These are phyloP conservation scores for Linnemannia zychae DNA, from an alignment of 192 early-diverging fungal genomes.

Conservation along the genomic window DNA sequence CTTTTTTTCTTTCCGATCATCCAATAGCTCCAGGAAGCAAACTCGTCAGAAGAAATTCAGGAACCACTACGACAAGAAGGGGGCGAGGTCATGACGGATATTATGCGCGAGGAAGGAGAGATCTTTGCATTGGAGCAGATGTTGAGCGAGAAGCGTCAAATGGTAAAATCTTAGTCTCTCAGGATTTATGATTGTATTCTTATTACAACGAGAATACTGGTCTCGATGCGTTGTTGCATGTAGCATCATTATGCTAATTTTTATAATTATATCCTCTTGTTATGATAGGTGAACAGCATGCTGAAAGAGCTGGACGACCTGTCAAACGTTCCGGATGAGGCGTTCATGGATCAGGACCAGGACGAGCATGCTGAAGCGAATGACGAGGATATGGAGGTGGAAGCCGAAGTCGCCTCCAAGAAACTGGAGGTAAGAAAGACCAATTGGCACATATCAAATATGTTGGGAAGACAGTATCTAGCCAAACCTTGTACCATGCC, in stretches of 20 bases:
- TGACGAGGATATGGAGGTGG: constrained; percentile 15
- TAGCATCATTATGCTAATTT: neutral
- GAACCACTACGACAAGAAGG: constrained; percentile 13
- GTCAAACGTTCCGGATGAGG: constrained; percentile 10
- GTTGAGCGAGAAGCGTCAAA: constrained; percentile 34
- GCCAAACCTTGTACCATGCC: no score
- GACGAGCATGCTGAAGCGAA: neutral
- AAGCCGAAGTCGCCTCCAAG: constrained; percentile 24
- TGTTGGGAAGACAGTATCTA: no score
- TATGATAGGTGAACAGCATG: constrained; percentile 27
- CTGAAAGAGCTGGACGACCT: constrained; percentile 36
- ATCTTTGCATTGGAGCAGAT: constrained; percentile 52
- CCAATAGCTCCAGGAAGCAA: constrained; percentile 34
- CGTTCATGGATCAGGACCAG: constrained; percentile 21
- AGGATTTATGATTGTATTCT: neutral
- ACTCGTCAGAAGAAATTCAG: constrained; percentile 26
- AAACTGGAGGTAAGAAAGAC: constrained; percentile 26
- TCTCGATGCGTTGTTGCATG: neutral
- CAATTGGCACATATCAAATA: no score
- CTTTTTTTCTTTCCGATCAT: neutral
- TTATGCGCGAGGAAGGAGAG: constrained; percentile 50
- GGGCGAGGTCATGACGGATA: constrained; percentile 31
- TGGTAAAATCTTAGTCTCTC: constrained; percentile 13
- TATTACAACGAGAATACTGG: neutral
- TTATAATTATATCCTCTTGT: neutral